Evolutionary conservation across 2,329 filamentous ascomycete genomes (phyloP).

Genomic region (Penicillium sp.): DNA sequence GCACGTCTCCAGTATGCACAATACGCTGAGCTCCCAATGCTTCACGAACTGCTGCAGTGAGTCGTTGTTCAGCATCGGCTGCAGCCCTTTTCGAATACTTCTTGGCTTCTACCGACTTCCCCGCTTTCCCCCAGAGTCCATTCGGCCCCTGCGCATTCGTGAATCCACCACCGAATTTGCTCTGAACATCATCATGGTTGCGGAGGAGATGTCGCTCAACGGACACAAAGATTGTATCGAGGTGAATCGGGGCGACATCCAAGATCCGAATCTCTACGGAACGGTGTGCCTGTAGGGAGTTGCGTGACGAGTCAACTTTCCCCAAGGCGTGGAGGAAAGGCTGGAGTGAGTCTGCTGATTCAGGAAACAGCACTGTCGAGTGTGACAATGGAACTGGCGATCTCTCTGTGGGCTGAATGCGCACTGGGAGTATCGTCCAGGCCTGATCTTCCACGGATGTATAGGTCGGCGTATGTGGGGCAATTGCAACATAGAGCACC

Average conservation of each 20-base stretch:
- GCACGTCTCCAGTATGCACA: slow-evolving; percentile 77
- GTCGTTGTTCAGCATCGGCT: slow-evolving; percentile 52
- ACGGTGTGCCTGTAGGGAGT: slow-evolving; percentile 67
- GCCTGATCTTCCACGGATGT: slow-evolving; percentile 56
- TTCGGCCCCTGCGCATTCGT: slow-evolving; percentile 39
- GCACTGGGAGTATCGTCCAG: slow-evolving; percentile 84
- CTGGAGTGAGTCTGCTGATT: slow-evolving; percentile 72
- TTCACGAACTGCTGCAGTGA: slow-evolving; percentile 67
- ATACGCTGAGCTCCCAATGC: slow-evolving; percentile 71
- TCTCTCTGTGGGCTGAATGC: slow-evolving; percentile 45
- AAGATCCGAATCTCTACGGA: slow-evolving; percentile 81
- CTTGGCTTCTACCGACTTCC: slow-evolving; percentile 31
- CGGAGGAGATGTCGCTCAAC: slow-evolving; percentile 77
- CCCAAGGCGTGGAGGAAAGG: slow-evolving; percentile 73
- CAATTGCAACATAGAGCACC: slow-evolving; percentile 46
- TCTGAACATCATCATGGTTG: slow-evolving; percentile 77
- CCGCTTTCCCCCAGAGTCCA: slow-evolving; percentile 37
- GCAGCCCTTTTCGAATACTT: slow-evolving; percentile 35
- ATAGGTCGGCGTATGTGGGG: slow-evolving; percentile 44
- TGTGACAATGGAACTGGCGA: slow-evolving; percentile 62
- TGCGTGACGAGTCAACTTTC: slow-evolving; percentile 70
- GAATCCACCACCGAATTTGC: slow-evolving; percentile 70
- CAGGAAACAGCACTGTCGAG: slow-evolving; percentile 72
- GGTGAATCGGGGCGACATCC: slow-evolving; percentile 72
- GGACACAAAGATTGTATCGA: slow-evolving; percentile 84